phyloP scores from a whole-genome alignment of 2,329 filamentous ascomycete genomes.

The Fusarium sp. region DNA sequence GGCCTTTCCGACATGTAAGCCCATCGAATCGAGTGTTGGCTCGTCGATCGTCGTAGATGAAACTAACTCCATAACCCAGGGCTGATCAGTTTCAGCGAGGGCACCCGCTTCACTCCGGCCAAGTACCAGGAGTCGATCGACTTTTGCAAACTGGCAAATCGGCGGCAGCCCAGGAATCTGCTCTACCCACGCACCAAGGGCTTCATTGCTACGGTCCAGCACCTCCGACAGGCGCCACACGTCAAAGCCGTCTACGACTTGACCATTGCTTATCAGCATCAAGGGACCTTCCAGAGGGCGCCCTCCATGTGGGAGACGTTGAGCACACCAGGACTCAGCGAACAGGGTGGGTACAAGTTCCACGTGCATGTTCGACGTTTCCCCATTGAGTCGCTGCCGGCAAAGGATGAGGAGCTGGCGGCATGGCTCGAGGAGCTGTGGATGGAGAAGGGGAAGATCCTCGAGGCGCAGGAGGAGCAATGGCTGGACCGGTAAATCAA shows the following conservation, averaged over 20 bases:
- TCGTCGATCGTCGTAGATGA: conserved; percentile 1
- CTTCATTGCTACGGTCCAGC: conserved; percentile 69
- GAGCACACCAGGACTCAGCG: conserved; percentile 53
- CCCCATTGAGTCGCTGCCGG: conserved; percentile 60
- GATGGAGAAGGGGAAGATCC: conserved; percentile 65
- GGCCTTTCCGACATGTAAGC: conserved; percentile 69
- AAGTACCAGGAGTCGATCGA: conserved; percentile 64
- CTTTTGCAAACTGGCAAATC: conserved; percentile 64
- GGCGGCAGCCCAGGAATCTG: conserved; percentile 66
- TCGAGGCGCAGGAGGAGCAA: conserved; percentile 51
- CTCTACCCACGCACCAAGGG: conserved; percentile 71
- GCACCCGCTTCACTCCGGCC: conserved; percentile 66
- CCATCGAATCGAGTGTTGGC: not conserved
- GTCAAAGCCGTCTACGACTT: conserved; percentile 68
- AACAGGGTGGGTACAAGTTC: conserved; percentile 57
- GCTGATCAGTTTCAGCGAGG: conserved; percentile 74
- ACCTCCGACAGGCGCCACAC: conserved; percentile 62
- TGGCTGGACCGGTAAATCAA: conserved; percentile 10
- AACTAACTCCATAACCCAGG: conserved; percentile 52
- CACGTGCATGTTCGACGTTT: conserved; percentile 64
- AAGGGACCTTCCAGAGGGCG: conserved; percentile 56
- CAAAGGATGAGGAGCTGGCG: conserved; percentile 60
- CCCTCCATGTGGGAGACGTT: conserved; percentile 67
- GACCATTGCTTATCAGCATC: conserved; percentile 64
- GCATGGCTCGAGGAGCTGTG: conserved; percentile 66